These are phyloP conservation scores for Hondaea fermentalgiana DNA, from an alignment of 108 stramenopile species.

Conservation along the genomic window DNA sequence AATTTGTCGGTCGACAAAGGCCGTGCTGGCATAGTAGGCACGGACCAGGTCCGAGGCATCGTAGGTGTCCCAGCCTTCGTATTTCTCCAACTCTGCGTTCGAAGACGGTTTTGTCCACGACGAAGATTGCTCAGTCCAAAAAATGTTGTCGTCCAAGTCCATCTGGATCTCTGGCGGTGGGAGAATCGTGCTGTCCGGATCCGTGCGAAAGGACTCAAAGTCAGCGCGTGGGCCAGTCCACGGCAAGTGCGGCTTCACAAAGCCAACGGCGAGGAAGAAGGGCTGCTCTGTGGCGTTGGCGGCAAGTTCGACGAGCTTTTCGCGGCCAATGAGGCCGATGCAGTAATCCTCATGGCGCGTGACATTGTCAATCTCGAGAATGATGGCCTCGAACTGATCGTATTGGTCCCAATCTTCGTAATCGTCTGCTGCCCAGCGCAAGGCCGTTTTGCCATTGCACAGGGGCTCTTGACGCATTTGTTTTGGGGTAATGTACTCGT, in stretches of 20 bases:
- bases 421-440: background rate
- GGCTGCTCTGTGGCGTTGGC: background rate
- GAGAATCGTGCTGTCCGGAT: background rate
- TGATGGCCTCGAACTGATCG: background rate
- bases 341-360: background rate
- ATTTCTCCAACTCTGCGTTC: background rate
- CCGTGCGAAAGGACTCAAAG: background rate
- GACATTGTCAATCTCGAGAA: background rate
- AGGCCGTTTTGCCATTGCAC: background rate
- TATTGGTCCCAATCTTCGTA: background rate
- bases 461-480: background rate
- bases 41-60: background rate
- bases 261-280: constrained; percentile 23
- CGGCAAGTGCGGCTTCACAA: constrained; percentile 16
- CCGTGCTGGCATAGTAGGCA: background rate
- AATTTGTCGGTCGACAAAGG: background rate
- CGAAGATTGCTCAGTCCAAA: background rate
- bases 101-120: background rate
- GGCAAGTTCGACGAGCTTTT: background rate
- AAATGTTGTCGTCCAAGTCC: background rate
- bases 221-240: background rate
- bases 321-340: background rate
- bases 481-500: background rate
- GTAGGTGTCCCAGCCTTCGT: background rate
- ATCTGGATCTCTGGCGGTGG: background rate